Evolutionary conservation across 2,329 filamentous ascomycete genomes (phyloP), one percentile per base, ranked within the genome.

Genomic region (Myriosclerotinia curreyana): DNA sequence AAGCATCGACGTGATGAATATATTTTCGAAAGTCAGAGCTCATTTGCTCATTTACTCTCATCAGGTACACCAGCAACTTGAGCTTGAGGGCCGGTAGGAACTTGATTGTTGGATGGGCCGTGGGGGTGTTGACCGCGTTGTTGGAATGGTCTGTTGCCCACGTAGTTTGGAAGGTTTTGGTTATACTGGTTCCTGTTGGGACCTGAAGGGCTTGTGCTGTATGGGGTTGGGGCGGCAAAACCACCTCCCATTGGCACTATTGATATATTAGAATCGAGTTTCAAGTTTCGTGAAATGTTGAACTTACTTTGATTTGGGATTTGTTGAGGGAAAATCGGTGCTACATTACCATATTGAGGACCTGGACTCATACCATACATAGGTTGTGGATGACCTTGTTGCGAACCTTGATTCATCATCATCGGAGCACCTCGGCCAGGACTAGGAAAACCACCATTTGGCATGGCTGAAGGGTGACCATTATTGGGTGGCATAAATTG

Each of bases 371-470:
- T 83, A 61, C 82, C 87, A 80, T 84, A 93, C 78, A 81, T 85
- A 72, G 79, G 70, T 55, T 81, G 80, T 64, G 81, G 81, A 74
- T 96, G 92, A 49, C 93, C 92, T 75, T 96, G 93, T 73, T 97
- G 94, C 36, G 93, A 97, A 63, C 91, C 91, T 78, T 96, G 92
- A 69, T 93, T 93, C 72, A 88, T 90, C 94, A 98, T 98, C 87
- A 96, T 92, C 2, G 91, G 88, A 15, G 95, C 91, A 25, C 80
- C 75, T 55, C 92, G 86, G 64, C 91, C 87, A 0, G 94, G 94
- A 74, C 94, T 97, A n/a, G 92, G 90, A 73, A 91, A 96, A 20
- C 92, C 91, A 70, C 88, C 90, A 9, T 85, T 82, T 51, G 85
- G 90, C 62, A 86, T 82, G 11, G 79, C 76, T 69, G 86, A 84